Base-by-base conservation (phyloP, 1,139 yeast genomes). In the Taiozyma sp. region DNA sequence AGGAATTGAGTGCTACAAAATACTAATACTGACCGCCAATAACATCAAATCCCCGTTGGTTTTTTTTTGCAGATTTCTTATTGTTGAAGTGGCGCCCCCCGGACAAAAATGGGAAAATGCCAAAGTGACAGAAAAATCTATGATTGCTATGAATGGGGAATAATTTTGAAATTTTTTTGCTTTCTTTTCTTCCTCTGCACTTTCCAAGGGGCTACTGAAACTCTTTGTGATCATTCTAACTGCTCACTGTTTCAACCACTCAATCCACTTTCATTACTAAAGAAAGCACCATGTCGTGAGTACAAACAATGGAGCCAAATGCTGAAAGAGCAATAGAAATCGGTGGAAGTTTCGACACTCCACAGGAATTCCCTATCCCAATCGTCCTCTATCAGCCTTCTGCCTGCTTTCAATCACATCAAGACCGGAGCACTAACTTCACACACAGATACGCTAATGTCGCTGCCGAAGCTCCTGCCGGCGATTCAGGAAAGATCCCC, bases 391-490 rank as follows among this genome's bases (percentile, higher is more conserved):
- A 30, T 21, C 46, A 37, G 14, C 6, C 41, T 39, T 35, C 42
- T 43, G 19, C 16, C 48, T 28, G 11, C 30, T 11, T 34, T 8
- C 6, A 5, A 44, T 1, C 24, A 26, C 42, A n/a, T 7, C 10
- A n/a, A 10, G n/a, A 10, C 8, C 39, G 3, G 28, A n/a, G 16
- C 13, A 43, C 42, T 14, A 44, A 28, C 29, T 11, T 10, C 2
- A 14, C 6, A n/a, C n/a, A 4, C 5, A 56, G 59, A 46, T 56
- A 57, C 56, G 60, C 60, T 19, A 49, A 44, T 34, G 53, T 43
- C 26, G 57, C 57, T 22, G 50, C 49, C n/a, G 45, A 56, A 41
- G 54, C 52, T 29, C 51, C 48, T 6, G 45, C 37, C 32, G 47
- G 45, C 3, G 49, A 49, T n/a, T 29, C 39, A 24, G 48, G 42